Percentiles rank a stretch among this genome's conserved stretches.
Conservation (phyloP, 2,329 filamentous ascomycete genomes). For the Colletotrichum destructivum region DNA sequence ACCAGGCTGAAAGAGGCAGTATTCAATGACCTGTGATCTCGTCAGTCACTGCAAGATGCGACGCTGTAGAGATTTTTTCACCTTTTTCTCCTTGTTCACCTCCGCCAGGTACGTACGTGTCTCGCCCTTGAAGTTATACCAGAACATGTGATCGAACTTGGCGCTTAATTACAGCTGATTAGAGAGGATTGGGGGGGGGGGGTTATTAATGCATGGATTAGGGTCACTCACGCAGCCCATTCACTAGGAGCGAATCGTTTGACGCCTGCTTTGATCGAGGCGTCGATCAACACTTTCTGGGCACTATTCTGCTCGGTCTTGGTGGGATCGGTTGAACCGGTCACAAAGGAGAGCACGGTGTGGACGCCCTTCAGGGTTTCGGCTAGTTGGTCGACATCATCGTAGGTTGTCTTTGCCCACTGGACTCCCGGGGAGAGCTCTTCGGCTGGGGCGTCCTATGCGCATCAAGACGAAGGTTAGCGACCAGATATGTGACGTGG, state of each 20-base stretch:
- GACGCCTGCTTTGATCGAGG: conserved; percentile 71
- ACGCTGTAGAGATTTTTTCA: conserved; percentile 38
- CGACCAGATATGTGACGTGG: neutral
- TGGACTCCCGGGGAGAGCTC: conserved; percentile 49
- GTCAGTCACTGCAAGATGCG: neutral
- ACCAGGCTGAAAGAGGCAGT: conserved; percentile 69
- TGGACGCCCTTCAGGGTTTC: conserved; percentile 61
- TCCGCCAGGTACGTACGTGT: conserved; percentile 65
- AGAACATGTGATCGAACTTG: conserved; percentile 56
- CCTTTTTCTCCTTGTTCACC: conserved; percentile 64
- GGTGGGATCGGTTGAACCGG: conserved; percentile 42
- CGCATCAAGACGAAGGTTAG: neutral
- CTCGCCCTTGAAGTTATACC: conserved; percentile 66
- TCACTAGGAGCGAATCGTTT: conserved; percentile 75
- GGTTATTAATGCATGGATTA: neutral
- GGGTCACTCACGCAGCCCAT: conserved; percentile 59
- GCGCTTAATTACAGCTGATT: neutral
- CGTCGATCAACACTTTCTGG: conserved; percentile 72
- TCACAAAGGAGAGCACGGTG: conserved; percentile 68
- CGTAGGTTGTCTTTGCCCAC: conserved; percentile 62
- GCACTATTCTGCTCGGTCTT: conserved; percentile 61
- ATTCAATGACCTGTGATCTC: conserved; percentile 64
- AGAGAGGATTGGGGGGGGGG: neutral
- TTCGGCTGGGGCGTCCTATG: conserved; percentile 44
- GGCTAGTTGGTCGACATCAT: conserved; percentile 54